phyloP scores from a whole-genome alignment of 2,329 filamentous ascomycete species.

The Trichophyton mentagrophytes region DNA sequence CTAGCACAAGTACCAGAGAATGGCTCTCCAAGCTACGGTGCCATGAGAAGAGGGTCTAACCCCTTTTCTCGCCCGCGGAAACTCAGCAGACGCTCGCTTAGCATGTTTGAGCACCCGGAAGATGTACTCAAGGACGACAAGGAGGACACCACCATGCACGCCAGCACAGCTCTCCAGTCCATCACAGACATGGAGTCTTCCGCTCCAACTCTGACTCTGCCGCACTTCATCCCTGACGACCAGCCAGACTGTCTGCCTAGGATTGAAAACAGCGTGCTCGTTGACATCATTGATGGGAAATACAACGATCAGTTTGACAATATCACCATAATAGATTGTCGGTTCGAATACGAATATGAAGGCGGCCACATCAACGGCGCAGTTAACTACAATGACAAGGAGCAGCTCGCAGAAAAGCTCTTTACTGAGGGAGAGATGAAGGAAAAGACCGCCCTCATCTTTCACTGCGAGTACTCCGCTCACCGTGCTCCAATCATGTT shows the following conservation, averaged over 20 bases:
- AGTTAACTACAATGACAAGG: slow-evolving; percentile 95
- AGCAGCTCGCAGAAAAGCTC: slow-evolving; percentile 64
- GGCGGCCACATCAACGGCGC: slow-evolving; percentile 90
- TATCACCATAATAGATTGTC: slow-evolving; percentile 83
- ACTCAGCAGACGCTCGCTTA: slow-evolving; percentile 79
- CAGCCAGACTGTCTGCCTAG: slow-evolving; percentile 77
- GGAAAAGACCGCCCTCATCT: slow-evolving; percentile 67
- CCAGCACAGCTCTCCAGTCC: slow-evolving; percentile 51
- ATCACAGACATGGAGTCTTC: slow-evolving; percentile 71
- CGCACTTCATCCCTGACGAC: slow-evolving; percentile 70
- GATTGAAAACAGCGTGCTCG: slow-evolving; percentile 67
- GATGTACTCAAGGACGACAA: slow-evolving; percentile 66
- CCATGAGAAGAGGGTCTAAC: slow-evolving; percentile 60
- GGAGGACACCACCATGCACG: slow-evolving; percentile 45
- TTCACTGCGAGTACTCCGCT: slow-evolving; percentile 97
- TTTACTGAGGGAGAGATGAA: slow-evolving; percentile 53
- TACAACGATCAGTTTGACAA: slow-evolving; percentile 65
- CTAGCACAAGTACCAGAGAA: slow-evolving; percentile 43
- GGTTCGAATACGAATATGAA: slow-evolving; percentile 97
- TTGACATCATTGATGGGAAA: slow-evolving; percentile 77
- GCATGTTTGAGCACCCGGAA: slow-evolving; percentile 91
- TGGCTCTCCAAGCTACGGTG: slow-evolving; percentile 60
- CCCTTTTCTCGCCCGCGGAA: slow-evolving; percentile 66
- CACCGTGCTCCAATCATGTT: slow-evolving; percentile 88
- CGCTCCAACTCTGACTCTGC: slow-evolving; percentile 57